Evolutionary conservation across 352 stramenopile species (phyloP).

Genomic region (Salisapilia sapeloensis): DNA sequence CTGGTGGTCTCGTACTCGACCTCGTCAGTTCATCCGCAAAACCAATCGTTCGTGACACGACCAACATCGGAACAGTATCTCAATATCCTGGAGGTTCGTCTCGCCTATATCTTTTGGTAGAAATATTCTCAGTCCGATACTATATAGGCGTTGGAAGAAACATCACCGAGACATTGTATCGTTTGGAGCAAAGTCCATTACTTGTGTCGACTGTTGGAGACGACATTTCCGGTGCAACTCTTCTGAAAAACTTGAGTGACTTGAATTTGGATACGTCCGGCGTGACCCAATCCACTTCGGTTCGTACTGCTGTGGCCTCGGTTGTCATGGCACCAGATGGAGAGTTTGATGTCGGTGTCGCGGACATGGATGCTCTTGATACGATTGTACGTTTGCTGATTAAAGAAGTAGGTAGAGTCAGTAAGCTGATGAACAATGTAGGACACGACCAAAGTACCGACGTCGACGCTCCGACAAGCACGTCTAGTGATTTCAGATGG

Average conservation of each 20-base stretch:
- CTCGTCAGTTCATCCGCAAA: conserved; percentile 57
- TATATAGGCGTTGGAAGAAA: conserved; percentile 85
- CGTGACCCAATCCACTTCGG: conserved; percentile 23
- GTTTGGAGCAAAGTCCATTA: conserved; percentile 37
- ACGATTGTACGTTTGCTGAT: conserved; percentile 26
- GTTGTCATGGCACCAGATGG: conserved; percentile 56
- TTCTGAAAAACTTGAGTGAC: conserved; percentile 49
- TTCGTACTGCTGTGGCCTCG: conserved; percentile 74
- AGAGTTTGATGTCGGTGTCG: conserved; percentile 72
- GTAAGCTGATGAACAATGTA: conserved; percentile 4
- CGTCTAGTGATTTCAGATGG: conserved; percentile 58
- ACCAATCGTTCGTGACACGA: conserved; percentile 66
- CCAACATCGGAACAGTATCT: conserved; percentile 74
- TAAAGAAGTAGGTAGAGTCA: background rate
- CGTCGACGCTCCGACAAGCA: conserved; percentile 24
- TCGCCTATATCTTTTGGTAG: background rate
- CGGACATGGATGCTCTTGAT: conserved; percentile 74
- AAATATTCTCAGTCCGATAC: background rate
- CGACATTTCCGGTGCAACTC: conserved; percentile 45
- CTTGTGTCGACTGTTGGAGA: conserved; percentile 73
- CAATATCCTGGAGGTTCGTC: conserved; percentile 53
- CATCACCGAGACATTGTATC: conserved; percentile 78
- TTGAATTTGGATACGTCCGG: conserved; percentile 41
- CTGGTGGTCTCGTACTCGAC: conserved; percentile 78
- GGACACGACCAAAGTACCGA: conserved; percentile 20